Evolutionary conservation across 2,329 filamentous ascomycete species (phyloP), one percentile per base, ranked within the genome.

Genomic region (Aspergillus neotritici): DNA sequence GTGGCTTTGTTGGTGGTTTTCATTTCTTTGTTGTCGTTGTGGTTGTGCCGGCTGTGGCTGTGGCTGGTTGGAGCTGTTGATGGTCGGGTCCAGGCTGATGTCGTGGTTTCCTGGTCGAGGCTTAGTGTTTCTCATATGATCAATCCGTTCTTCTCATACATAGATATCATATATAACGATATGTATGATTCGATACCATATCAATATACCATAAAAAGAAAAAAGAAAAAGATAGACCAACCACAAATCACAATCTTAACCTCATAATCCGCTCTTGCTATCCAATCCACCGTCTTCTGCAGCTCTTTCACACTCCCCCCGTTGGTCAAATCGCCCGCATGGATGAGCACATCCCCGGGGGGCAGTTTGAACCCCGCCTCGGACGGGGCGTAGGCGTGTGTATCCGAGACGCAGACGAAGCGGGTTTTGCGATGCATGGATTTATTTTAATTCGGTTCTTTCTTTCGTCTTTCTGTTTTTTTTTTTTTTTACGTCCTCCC

Each of bases 321-420:
- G 51, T 78, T 80, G 33, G 77, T 78, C 40, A 81, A 59, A 48
- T 80, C 77, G 5, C 77, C 77, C 3, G 77, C 78, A 53, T 80
- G 78, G 34, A 80, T 76, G 31, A 82, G 63, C 11, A 81, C 67
- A 56, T 80, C 78, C 36, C 78, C 78, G 10, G 66, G 62, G 4
- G 78, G 77, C 10, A 80, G 63, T 47, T 71, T 75, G 52, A 69
- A 74, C n/a, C 62, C 66, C 36, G 66, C 71, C 47, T 72, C 63
- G 10, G 60, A 60, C 11, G 76, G 75, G 4, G 69, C 68, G 43
- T 74, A 71, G 44, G 72, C 74, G 55, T 80, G 76, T 13, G 77
- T 81, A 57, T 81, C 78, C 3, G 77, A 80, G 43, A 80, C 68
- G 60, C 77, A 79, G 25, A 80, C 74, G 34, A 81, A 70, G 46